Conservation (phyloP, 768 basidiomycete species). For the Thelephora ganbajun region DNA sequence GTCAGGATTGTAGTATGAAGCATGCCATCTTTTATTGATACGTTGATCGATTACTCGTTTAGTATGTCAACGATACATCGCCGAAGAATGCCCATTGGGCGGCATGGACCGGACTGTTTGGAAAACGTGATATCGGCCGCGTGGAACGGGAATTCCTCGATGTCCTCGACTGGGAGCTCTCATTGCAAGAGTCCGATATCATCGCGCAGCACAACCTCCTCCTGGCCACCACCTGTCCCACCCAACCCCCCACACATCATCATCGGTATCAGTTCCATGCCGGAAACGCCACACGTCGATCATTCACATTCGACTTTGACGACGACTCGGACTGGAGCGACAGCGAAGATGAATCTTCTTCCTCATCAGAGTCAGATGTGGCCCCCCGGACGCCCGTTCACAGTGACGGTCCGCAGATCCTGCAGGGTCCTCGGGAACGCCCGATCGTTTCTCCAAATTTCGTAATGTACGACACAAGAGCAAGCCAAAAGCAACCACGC, state of each 20-base stretch:
- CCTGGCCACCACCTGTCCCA: conserved; percentile 17
- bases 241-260: neutral
- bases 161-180: conserved; percentile 64
- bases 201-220: conserved; percentile 29
- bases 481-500: too few species aligned
- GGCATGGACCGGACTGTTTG: conserved; percentile 66
- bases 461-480: too few species aligned
- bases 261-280: neutral
- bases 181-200: conserved; percentile 49
- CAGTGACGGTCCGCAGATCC: too few species aligned
- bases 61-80: conserved; percentile 83
- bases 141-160: conserved; percentile 76
- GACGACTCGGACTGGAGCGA: neutral
- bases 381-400: too few species aligned
- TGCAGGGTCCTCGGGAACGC: too few species aligned
- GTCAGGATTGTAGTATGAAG: too few species aligned
- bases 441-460: too few species aligned
- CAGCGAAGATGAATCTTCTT: neutral
- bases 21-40: too few species aligned
- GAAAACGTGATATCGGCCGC: conserved; percentile 66
- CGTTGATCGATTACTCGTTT: neutral
- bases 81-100: conserved; percentile 89
- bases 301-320: neutral
- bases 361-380: neutral
- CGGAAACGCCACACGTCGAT: neutral